Conservation (phyloP, 2,329 filamentous ascomycete species). For the Paraphoma chrysanthemicola region DNA sequence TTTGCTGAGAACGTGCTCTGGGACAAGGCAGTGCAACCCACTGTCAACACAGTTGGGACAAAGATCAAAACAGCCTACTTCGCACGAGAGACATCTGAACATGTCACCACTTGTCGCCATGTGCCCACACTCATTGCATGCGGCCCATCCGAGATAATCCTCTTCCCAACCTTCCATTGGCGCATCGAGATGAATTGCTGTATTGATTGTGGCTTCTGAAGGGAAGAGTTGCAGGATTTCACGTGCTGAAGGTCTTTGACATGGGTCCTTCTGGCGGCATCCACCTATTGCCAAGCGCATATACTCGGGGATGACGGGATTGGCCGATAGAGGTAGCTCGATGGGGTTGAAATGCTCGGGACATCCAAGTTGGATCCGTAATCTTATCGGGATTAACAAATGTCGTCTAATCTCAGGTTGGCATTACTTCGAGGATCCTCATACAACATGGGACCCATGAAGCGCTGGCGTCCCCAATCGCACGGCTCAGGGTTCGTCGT, state of each 20-base stretch:
- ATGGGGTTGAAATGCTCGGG: background rate
- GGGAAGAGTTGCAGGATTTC: background rate
- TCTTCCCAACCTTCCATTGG: background rate
- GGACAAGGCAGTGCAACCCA: background rate
- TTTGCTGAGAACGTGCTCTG: background rate
- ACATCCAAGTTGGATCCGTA: background rate
- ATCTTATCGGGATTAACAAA: too few relatives aligned
- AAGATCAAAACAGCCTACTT: background rate
- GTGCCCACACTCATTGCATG: background rate
- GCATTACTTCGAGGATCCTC: too few relatives aligned
- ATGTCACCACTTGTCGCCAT: background rate
- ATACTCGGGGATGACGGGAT: background rate
- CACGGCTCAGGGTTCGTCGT: too few relatives aligned
- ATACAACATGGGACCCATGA: too few relatives aligned
- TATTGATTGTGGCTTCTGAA: background rate
- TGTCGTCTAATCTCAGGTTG: too few relatives aligned
- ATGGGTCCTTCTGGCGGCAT: background rate
- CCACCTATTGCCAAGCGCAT: background rate
- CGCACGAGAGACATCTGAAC: background rate
- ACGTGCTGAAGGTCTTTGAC: background rate
- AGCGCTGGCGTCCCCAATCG: too few relatives aligned
- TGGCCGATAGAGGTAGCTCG: background rate
- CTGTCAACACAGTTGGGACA: background rate
- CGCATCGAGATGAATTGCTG: background rate
- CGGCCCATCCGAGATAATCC: background rate